Percentiles rank a stretch among this genome's conserved stretches.
Evolutionary conservation across 805 yeast genomes (phyloP).

Genomic region (Hanseniaspora mollemarum): DNA sequence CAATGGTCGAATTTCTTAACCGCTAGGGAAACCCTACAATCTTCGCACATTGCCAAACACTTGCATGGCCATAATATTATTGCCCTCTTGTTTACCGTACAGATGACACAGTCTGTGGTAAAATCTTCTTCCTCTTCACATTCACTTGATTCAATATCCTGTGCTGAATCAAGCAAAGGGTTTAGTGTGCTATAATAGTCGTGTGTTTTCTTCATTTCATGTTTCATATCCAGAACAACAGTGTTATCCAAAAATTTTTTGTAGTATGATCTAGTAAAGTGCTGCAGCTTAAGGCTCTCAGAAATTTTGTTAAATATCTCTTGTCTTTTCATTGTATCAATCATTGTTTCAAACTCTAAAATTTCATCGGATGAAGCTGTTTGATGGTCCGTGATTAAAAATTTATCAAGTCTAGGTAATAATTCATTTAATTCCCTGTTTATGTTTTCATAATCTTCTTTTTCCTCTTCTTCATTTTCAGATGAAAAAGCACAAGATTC

Average conservation of each 20-base stretch:
- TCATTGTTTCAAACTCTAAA: background rate
- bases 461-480: slow-evolving; percentile 8
- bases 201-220: slow-evolving; percentile 25
- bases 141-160: background rate
- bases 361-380: background rate
- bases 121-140: slow-evolving; percentile 4
- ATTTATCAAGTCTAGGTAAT: background rate
- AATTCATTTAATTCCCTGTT: slow-evolving; percentile 1
- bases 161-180: background rate
- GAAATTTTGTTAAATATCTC: background rate
- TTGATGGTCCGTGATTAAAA: background rate
- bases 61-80: slow-evolving; percentile 87
- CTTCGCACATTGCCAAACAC: slow-evolving; percentile 79
- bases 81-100: slow-evolving; percentile 62
- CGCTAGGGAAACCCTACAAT: slow-evolving; percentile 64
- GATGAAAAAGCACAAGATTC: slow-evolving; percentile 7
- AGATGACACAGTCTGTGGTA: slow-evolving; percentile 53
- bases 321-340: slow-evolving; percentile 8
- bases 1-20: slow-evolving; percentile 64
- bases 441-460: background rate
- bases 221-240: slow-evolving; percentile 25
- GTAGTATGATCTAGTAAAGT: slow-evolving; percentile 31
- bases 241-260: slow-evolving; percentile 26
- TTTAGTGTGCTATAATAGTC: slow-evolving; percentile 20
- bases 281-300: background rate